Evolutionary conservation across 1,139 yeast genomes (phyloP).

Genomic region (Wickerhamomyces sp.): DNA sequence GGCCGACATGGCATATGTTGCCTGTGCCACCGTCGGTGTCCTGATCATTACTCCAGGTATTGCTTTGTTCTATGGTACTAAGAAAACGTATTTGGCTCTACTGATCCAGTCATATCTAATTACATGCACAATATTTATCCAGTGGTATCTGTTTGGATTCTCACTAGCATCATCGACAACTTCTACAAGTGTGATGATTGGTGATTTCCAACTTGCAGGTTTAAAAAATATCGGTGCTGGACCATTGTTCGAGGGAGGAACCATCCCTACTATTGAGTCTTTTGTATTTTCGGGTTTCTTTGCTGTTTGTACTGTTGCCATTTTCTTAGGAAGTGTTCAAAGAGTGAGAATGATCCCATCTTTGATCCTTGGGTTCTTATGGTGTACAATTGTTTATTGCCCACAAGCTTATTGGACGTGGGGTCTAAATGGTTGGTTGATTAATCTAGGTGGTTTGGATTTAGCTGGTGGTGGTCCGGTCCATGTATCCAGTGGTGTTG

Average conservation of each 20-base stretch:
- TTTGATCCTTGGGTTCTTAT: conserved; percentile 35
- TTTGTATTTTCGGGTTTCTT: conserved; percentile 41
- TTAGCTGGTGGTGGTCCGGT: conserved; percentile 51
- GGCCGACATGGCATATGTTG: conserved; percentile 6
- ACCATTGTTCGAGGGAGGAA: conserved; percentile 35
- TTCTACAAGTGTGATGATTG: conserved; percentile 33
- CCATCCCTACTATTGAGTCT: conserved; percentile 38
- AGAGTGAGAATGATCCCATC: conserved; percentile 40
- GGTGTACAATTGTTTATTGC: conserved; percentile 41
- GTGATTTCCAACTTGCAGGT: conserved; percentile 39
- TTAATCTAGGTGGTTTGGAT: conserved; percentile 39
- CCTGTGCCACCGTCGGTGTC: conserved; percentile 30
- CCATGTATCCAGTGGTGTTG: conserved; percentile 42
- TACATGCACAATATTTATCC: conserved; percentile 34
- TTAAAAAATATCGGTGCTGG: conserved; percentile 33
- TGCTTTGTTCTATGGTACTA: conserved; percentile 21
- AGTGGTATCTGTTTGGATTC: conserved; percentile 43
- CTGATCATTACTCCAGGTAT: conserved; percentile 39
- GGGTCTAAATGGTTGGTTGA: conserved; percentile 42
- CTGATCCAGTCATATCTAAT: conserved; percentile 38
- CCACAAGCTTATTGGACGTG: conserved; percentile 44
- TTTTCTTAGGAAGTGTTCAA: conserved; percentile 42
- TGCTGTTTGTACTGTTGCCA: conserved; percentile 45
- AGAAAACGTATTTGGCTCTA: conserved; percentile 35
- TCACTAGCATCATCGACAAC: conserved; percentile 39